Evolutionary conservation across 2,329 filamentous ascomycete species (phyloP), one percentile per base, ranked within the genome.

Genomic region (Cladosporium halotolerans): DNA sequence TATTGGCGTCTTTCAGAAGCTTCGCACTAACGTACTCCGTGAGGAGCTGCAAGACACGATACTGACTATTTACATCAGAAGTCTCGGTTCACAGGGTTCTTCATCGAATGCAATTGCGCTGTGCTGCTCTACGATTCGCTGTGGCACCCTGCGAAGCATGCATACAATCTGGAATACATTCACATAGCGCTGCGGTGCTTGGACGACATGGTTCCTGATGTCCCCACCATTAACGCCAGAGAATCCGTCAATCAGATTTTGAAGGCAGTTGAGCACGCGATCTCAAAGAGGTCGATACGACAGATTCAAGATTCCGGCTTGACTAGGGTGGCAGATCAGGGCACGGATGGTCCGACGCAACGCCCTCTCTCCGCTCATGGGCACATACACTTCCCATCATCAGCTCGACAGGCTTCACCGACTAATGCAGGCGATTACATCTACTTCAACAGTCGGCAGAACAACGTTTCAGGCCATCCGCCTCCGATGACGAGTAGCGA

Each of bases 91-190:
- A 56, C 60, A 14, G 62, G 62, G 9, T 67, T 65, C 58, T 67
- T 65, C 52, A 57, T 67, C 39, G 65, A 67, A 33, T 60, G 58
- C 23, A 59, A 57, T 43, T 67, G 63, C 23, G 63, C 63, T 3
- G 65, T 67, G 5, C 56, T 67, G 9, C 43, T 67, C 5, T 65
- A 66, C 41, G 64, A 67, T 53, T 62, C 60, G 23, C 57, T 67
- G 9, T 54, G 45, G 45, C 52, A 54, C 41, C 63, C 64, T 0
- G 55, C 59, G 9, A 67, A 67, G 40, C 62, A 66, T 19, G 58
- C 63, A 0, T 65, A 66, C 45, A 62, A 65, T 36, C 55, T 65
- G 13, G 63, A 67, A 19, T 66, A 62, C 19, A 64, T 66, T 38
- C 56, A 64, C 13, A 61, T 58, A 39, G 65, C 61, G 3, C 45